Percentiles rank a stretch among this genome's conserved stretches.
phyloP scores from a whole-genome alignment of 73 alveolate species.

The Paramecium sexaurelia region DNA sequence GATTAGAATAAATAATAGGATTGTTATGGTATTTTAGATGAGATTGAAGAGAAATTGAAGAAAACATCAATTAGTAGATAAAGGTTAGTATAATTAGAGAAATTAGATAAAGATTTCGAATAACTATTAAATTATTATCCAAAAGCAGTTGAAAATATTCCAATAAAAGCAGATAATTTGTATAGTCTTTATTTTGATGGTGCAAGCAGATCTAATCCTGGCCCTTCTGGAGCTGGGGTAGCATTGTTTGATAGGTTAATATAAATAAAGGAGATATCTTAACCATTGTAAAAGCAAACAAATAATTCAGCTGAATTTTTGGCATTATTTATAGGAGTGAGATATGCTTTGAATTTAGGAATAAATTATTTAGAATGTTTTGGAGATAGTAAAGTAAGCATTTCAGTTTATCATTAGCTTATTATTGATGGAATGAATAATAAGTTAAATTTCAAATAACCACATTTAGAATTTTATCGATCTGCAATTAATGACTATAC shows the following conservation, averaged over 20 bases:
- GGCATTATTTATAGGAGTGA: background rate
- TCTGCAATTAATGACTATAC: background rate
- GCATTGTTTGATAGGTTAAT: background rate
- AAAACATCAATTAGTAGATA: background rate
- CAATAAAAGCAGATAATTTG: background rate
- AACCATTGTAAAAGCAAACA: background rate
- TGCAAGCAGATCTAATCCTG: constrained; percentile 20
- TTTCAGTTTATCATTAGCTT: background rate
- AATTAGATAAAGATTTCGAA: background rate
- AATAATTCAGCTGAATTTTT: background rate
- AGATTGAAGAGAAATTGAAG: background rate
- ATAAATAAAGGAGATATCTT: background rate
- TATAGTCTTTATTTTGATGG: background rate
- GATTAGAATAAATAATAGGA: background rate
- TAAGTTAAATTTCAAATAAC: background rate
- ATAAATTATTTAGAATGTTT: background rate
- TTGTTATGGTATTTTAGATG: background rate
- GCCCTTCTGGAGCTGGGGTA: background rate
- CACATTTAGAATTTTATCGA: background rate
- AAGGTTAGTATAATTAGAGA: background rate
- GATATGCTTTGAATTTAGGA: background rate
- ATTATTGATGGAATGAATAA: constrained; percentile 1
- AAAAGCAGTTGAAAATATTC: background rate
- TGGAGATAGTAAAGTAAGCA: constrained; percentile 7
- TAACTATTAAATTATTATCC: background rate